Evolutionary conservation across 78 protist genomes (phyloP), one percentile per base, ranked within the genome.

Genomic region (Planoprotostelium fungivorum): DNA sequence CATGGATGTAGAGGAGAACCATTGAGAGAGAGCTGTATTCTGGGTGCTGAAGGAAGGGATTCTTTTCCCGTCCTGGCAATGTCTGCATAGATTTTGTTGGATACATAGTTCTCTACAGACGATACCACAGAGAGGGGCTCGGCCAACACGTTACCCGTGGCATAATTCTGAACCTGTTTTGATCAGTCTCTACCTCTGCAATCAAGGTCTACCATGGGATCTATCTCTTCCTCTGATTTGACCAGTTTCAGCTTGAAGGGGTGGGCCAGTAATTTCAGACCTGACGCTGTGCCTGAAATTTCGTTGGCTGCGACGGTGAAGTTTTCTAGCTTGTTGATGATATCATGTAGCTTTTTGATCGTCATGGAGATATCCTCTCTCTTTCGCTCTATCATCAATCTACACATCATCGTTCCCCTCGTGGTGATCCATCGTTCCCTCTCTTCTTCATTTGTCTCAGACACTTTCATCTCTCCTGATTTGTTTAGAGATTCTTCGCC

Each of bases 241-340:
- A 29, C 35, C 1, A 94, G 73, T 36, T 87, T 94, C 35, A 94
- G 51, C 84, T 94, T 94, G 37, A 94, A 91, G 87, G 96, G 96
- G 83, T 94, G 94, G 25, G 96, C 86, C 0, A 94, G 86, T 83
- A 90, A 89, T 86, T 91, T 91, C 29, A 94, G 38, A 35, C 96
- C 96, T 25, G 91, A 37, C 16, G 90, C 90, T 0, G 94, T 90
- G n/a, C 94, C 94, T 23, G 90, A 31, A 1, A 91, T 89, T n/a
- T 90, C 94, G 38, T 87, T 89, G 37, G 90, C 84, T 37, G 39
- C 88, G 38, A 94, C 90, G 28, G 93, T 63, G 88, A 94, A 91
- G 35, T 91, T 38, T 37, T 93, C 95, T 35, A 87, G 90, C 29
- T 90, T 93, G 84, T 89, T 93, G 1, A 93, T 35, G 0, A 91